Percentiles rank a stretch among this genome's conserved stretches.
Conservation (phyloP, 1,139 yeast genomes). For the Lodderomyces orthopsilosis region DNA sequence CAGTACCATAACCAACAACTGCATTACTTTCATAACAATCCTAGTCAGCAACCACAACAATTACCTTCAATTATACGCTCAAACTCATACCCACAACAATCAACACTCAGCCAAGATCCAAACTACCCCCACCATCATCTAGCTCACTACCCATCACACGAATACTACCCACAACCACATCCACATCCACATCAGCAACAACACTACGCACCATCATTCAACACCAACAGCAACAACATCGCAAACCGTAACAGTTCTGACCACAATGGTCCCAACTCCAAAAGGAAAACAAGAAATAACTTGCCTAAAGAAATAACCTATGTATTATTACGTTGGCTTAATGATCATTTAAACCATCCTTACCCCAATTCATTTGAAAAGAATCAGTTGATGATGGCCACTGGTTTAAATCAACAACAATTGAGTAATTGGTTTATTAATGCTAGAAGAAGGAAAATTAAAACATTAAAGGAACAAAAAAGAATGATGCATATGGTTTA, state of each 20-base stretch:
- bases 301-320: constrained; percentile 87
- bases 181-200: constrained; percentile 1
- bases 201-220: constrained; percentile 8
- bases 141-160: not conserved
- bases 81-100: constrained; percentile 6
- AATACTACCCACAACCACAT: not conserved
- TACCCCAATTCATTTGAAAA: constrained; percentile 93
- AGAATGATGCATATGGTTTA: constrained; percentile 19
- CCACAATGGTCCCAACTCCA: constrained; percentile 7
- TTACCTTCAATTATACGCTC: constrained; percentile 3
- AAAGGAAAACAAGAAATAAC: constrained; percentile 63
- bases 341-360: constrained; percentile 84
- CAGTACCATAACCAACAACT: constrained; percentile 8
- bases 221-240: no score
- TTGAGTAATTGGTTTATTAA: constrained; percentile 96
- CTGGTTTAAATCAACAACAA: constrained; percentile 90
- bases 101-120: not conserved
- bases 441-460: constrained; percentile 84
- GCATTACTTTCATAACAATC: constrained; percentile 1
- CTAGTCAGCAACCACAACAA: constrained; percentile 5
- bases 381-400: constrained; percentile 69
- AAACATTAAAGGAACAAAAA: constrained; percentile 42
- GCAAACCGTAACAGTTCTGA: not conserved
- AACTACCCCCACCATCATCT: constrained; percentile 1
- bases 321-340: constrained; percentile 78